Evolutionary conservation across 495 filamentous ascomycete genomes (phyloP).

Genomic region (Aspergillus affinis): DNA sequence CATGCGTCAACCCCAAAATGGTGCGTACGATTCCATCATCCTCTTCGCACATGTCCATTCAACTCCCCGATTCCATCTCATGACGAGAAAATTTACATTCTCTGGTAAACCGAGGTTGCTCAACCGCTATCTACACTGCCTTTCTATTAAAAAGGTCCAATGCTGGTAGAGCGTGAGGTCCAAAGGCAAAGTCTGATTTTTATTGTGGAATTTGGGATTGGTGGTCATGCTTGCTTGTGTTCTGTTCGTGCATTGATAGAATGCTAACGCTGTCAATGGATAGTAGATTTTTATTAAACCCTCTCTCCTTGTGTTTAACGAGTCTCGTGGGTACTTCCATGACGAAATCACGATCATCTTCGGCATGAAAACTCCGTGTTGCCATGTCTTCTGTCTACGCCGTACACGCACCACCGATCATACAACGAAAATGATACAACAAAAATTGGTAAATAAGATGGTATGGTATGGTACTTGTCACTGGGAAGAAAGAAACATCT

Average conservation of each 20-base stretch:
- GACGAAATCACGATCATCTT: too few relatives aligned
- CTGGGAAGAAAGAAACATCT: not conserved
- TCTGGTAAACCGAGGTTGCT: conserved; percentile 79
- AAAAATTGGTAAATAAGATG: not conserved
- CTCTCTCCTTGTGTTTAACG: too few relatives aligned
- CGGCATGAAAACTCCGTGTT: not conserved
- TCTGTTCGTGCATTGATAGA: not conserved
- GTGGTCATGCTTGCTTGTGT: not conserved
- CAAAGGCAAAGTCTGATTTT: conserved; percentile 70
- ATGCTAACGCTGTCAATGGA: conserved; percentile 4
- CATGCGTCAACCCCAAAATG: conserved; percentile 5
- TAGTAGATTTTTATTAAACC: not conserved
- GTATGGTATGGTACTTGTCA: not conserved
- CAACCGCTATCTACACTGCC: conserved; percentile 57
- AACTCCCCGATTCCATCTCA: conserved; percentile 14
- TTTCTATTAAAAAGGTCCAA: conserved; percentile 19
- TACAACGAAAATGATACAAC: not conserved
- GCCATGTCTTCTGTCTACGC: not conserved
- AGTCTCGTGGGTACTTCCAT: too few relatives aligned
- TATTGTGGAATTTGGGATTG: conserved; percentile 6
- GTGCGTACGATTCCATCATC: conserved; percentile 11
- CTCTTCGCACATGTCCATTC: not conserved
- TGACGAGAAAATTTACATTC: conserved; percentile 62
- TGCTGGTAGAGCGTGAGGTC: conserved; percentile 71
- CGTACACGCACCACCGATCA: not conserved